Conservation (phyloP, 2,329 filamentous ascomycete species). For the Colletotrichum scovillei region DNA sequence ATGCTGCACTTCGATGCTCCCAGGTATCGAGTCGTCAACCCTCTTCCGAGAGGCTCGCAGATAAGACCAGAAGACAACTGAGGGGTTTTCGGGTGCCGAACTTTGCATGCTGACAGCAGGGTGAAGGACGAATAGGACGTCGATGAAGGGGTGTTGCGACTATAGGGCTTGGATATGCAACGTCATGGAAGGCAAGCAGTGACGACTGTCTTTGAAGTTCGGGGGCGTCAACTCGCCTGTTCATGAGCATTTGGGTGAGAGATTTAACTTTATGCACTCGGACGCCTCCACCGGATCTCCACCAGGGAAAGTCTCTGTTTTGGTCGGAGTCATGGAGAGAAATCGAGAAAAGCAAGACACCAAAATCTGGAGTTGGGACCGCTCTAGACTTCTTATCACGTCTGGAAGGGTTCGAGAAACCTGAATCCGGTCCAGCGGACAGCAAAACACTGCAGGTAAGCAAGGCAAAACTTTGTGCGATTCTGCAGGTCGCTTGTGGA, state of each 20-base stretch:
- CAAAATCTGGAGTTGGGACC: background rate
- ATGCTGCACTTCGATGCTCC: background rate
- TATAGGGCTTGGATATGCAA: slow-evolving; percentile 11
- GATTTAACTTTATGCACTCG: slow-evolving; percentile 30
- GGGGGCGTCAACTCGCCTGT: background rate
- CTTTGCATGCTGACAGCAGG: slow-evolving; percentile 23
- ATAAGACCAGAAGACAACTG: background rate
- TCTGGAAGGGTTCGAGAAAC: background rate
- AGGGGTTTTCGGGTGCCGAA: slow-evolving; percentile 17
- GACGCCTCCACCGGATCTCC: slow-evolving; percentile 33
- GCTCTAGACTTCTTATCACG: background rate
- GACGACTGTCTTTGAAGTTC: slow-evolving; percentile 6
- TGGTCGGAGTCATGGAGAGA: background rate
- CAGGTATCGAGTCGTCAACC: background rate
- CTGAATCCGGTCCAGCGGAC: slow-evolving; percentile 5
- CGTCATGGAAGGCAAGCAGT: slow-evolving; percentile 27
- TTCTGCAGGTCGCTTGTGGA: background rate
- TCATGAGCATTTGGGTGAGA: slow-evolving; percentile 24
- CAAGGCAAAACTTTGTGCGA: background rate
- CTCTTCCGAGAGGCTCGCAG: background rate
- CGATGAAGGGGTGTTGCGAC: background rate
- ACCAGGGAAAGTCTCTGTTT: slow-evolving; percentile 3
- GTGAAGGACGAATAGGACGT: background rate
- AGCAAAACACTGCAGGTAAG: background rate
- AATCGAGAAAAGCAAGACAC: background rate